A percentile compares a stretch with the other conserved stretches of the same genome.
Conservation (phyloP, 2,329 filamentous ascomycete genomes). For the Scedosporium dehoogii region DNA sequence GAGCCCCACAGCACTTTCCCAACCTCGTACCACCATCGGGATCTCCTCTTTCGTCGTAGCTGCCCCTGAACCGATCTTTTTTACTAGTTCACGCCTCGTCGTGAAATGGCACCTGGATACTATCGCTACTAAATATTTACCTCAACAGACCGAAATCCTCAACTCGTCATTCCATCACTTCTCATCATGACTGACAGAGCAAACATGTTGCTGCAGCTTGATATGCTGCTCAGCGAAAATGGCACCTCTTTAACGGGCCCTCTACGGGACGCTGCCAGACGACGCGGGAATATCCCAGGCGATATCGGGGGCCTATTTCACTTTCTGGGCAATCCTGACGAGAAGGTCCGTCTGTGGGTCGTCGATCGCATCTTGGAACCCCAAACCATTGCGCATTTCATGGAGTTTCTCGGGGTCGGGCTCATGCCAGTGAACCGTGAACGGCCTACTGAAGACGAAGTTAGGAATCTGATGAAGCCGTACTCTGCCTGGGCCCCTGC, state of each 20-base stretch:
- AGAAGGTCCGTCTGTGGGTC: constrained; percentile 11
- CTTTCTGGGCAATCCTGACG: neutral
- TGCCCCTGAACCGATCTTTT: too few species aligned
- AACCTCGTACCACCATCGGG: too few species aligned
- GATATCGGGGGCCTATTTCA: neutral
- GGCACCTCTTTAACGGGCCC: neutral
- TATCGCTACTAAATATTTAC: too few species aligned
- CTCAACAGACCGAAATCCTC: too few species aligned
- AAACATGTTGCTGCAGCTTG: neutral
- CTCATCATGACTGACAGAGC: neutral
- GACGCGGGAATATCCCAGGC: neutral
- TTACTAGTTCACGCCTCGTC: too few species aligned
- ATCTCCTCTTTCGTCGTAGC: too few species aligned
- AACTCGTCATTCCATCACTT: too few species aligned
- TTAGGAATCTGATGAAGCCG: neutral
- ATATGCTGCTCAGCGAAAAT: neutral
- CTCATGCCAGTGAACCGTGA: neutral
- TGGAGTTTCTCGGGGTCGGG: constrained; percentile 10
- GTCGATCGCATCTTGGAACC: constrained; percentile 15
- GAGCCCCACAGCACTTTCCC: too few species aligned
- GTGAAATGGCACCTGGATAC: too few species aligned
- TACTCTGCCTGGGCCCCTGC: constrained; percentile 15
- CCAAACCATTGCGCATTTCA: constrained; percentile 13
- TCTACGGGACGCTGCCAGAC: neutral
- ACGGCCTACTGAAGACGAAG: neutral